These are phyloP conservation scores for Ilyonectria sp. DNA, from an alignment of 2,329 filamentous ascomycete species.

Conservation along the genomic window DNA sequence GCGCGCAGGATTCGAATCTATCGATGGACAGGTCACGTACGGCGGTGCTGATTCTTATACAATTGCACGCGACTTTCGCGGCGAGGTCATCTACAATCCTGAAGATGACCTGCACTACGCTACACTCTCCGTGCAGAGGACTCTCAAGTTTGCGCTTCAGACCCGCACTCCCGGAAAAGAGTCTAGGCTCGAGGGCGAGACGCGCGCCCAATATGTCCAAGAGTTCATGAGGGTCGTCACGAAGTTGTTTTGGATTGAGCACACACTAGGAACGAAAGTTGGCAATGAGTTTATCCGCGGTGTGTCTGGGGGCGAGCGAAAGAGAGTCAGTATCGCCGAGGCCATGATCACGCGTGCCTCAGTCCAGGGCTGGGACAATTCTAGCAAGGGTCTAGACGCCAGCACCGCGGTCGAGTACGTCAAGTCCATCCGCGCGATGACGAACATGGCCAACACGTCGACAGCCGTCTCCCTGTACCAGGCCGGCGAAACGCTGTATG, in stretches of 20 bases:
- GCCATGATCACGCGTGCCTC: slow-evolving; percentile 72
- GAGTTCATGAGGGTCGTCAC: slow-evolving; percentile 74
- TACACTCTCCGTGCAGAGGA: slow-evolving; percentile 77
- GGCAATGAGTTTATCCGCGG: slow-evolving; percentile 78
- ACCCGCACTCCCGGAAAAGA: slow-evolving; percentile 70
- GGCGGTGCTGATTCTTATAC: slow-evolving; percentile 62
- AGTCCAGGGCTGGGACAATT: slow-evolving; percentile 82
- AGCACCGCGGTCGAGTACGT: slow-evolving; percentile 82
- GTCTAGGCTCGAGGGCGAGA: slow-evolving; percentile 71
- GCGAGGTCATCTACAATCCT: slow-evolving; percentile 77
- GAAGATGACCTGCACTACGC: slow-evolving; percentile 80
- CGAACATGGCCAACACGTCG: slow-evolving; percentile 79
- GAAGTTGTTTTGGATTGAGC: slow-evolving; percentile 80
- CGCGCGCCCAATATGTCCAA: slow-evolving; percentile 67
- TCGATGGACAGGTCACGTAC: slow-evolving; percentile 77
- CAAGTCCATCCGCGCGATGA: slow-evolving; percentile 74
- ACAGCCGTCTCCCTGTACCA: slow-evolving; percentile 82
- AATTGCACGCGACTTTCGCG: slow-evolving; percentile 69
- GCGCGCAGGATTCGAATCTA: slow-evolving; percentile 72
- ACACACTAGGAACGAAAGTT: slow-evolving; percentile 78
- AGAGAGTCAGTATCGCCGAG: slow-evolving; percentile 84
- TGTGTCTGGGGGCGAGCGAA: slow-evolving; percentile 76
- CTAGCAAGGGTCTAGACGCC: slow-evolving; percentile 79
- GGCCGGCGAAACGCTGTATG: slow-evolving; percentile 75
- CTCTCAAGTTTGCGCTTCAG: slow-evolving; percentile 76